A percentile compares a stretch with the other conserved stretches of the same genome.
These are phyloP conservation scores for Epichloe aotearoae DNA, from an alignment of 2,329 filamentous ascomycete species.

Conservation along the genomic window DNA sequence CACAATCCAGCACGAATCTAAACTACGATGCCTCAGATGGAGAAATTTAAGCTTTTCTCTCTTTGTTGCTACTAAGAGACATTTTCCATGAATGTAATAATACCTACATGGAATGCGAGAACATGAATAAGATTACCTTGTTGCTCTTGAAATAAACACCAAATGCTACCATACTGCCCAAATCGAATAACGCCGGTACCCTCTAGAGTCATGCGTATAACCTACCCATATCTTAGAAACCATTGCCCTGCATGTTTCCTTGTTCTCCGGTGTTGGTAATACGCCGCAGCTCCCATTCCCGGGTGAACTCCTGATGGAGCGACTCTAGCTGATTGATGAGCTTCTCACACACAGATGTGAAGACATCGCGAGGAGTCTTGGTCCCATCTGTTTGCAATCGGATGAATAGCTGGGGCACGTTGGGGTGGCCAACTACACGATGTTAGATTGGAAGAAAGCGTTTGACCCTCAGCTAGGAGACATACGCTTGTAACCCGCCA, in stretches of 20 bases:
- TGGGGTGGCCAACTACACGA: constrained; percentile 38
- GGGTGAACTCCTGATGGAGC: constrained; percentile 77
- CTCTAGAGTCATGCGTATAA: background rate
- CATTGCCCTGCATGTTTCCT: constrained; percentile 28
- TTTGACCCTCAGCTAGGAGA: constrained; percentile 16
- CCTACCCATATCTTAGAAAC: constrained; percentile 13
- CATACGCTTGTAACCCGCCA: constrained; percentile 83
- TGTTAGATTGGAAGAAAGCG: constrained; percentile 4
- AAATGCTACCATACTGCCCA: constrained; percentile 6
- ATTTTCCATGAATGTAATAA: background rate
- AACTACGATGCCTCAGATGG: background rate
- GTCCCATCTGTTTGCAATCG: constrained; percentile 86
- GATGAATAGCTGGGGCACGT: constrained; percentile 50
- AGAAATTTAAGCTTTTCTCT: background rate
- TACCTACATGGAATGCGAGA: background rate
- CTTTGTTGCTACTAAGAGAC: background rate
- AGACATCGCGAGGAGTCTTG: constrained; percentile 77
- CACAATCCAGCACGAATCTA: background rate
- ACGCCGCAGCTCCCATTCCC: constrained; percentile 80
- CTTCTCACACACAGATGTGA: constrained; percentile 68
- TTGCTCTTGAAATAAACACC: background rate
- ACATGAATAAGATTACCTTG: background rate
- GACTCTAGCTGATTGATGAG: constrained; percentile 70
- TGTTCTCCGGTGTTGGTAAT: constrained; percentile 59
- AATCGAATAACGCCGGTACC: constrained; percentile 12